These are phyloP conservation scores for Nicotiana tabacum DNA, from an alignment of 257 asterid genomes.

Conservation along the genomic window DNA sequence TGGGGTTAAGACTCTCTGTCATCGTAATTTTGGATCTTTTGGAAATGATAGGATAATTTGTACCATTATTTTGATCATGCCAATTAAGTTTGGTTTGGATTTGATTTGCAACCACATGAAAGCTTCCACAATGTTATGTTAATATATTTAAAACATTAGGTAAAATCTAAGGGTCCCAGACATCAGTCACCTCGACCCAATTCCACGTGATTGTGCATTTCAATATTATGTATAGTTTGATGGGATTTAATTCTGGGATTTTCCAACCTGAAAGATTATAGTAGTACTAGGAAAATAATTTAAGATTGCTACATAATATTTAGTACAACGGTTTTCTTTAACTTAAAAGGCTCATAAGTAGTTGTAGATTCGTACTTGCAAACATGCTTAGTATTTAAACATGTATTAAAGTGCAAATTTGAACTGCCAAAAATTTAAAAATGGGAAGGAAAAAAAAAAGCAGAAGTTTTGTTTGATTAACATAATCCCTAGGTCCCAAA, in stretches of 20 bases:
- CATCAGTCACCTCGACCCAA: background rate
- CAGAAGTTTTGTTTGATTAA: background rate
- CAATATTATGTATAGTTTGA: background rate
- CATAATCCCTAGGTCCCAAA: background rate
- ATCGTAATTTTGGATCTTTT: conserved; percentile 1
- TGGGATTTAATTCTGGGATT: background rate
- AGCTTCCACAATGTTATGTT: background rate
- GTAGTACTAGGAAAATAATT: background rate
- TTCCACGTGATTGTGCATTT: background rate
- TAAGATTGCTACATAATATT: background rate
- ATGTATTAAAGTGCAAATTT: background rate
- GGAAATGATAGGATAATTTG: conserved; percentile 24
- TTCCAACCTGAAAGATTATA: background rate
- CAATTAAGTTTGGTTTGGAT: conserved; percentile 3
- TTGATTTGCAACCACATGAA: conserved; percentile 11
- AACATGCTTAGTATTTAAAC: background rate
- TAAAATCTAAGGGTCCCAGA: conserved; percentile 6
- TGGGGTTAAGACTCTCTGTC: background rate
- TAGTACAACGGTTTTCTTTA: background rate
- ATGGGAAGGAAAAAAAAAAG: too few relatives aligned
- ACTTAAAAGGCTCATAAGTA: background rate
- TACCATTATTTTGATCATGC: conserved; percentile 10
- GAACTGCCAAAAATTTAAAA: background rate
- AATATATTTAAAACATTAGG: conserved; percentile 13
- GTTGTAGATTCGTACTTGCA: background rate